These are phyloP conservation scores for Chytridiales sp. DNA, from an alignment of 371 early-diverging fungal species.

Conservation along the genomic window DNA sequence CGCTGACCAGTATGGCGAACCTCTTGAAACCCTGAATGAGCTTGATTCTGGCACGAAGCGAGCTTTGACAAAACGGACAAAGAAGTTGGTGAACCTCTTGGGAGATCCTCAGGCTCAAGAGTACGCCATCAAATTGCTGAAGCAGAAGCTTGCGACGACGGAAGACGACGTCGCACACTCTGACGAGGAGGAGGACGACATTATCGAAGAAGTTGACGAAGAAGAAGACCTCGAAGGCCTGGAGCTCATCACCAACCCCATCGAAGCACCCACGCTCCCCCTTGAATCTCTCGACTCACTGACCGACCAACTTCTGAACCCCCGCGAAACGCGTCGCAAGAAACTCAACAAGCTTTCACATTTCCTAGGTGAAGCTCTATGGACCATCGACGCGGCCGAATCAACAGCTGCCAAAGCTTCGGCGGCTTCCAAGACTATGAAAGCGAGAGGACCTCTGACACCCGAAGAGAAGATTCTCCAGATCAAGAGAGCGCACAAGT, in stretches of 20 bases:
- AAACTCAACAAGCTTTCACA: constrained; percentile 38
- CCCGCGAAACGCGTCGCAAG: too few relatives aligned
- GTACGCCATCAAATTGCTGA: background rate
- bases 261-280: background rate
- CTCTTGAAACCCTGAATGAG: constrained; percentile 30
- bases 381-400: constrained; percentile 22
- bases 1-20: constrained; percentile 9
- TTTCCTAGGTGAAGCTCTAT: constrained; percentile 34
- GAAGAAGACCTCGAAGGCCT: too few relatives aligned
- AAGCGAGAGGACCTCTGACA: constrained; percentile 27
- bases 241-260: background rate
- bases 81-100: constrained; percentile 33
- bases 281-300: background rate
- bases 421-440: background rate
- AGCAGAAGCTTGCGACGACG: background rate
- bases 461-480: constrained; percentile 24
- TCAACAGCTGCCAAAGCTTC: constrained; percentile 5
- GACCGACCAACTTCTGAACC: background rate
- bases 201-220: constrained; percentile 3
- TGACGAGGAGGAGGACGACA: background rate
- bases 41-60: constrained; percentile 27
- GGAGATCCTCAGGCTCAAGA: constrained; percentile 20
- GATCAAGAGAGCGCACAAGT: constrained; percentile 26
- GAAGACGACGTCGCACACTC: background rate
- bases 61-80: constrained; percentile 28